A percentile compares a stretch with the other conserved stretches of the same genome.
phyloP scores from a whole-genome alignment of 176 grass and related monocot genomes.

The Oryza punctata region DNA sequence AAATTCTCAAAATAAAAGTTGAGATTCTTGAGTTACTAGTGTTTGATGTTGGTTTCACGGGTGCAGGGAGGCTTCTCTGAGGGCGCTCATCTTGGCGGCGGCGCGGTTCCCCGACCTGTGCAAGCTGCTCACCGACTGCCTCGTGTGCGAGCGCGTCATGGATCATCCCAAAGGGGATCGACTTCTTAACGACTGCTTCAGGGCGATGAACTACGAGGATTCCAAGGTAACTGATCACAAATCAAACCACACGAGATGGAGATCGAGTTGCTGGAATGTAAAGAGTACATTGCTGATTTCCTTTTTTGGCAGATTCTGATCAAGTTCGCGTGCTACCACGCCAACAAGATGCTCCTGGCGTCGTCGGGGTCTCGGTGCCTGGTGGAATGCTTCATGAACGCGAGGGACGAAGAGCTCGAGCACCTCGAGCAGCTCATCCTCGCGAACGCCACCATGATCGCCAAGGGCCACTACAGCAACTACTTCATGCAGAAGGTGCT shows the following conservation, averaged over 20 bases:
- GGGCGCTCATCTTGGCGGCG: background rate
- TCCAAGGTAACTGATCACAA: background rate
- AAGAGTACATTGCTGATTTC: background rate
- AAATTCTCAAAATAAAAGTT: no score
- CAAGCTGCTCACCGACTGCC: background rate
- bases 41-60: background rate
- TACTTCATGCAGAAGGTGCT: conserved; percentile 46
- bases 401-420: background rate
- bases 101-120: background rate
- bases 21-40: background rate
- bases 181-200: conserved; percentile 27
- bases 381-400: background rate
- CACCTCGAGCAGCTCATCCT: background rate
- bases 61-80: background rate
- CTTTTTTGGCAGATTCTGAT: conserved; percentile 15
- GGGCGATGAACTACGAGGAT: background rate
- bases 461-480: conserved; percentile 44
- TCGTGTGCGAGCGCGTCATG: conserved; percentile 13
- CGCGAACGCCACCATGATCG: background rate
- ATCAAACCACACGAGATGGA: background rate
- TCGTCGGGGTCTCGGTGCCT: conserved; percentile 30
- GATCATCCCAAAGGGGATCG: background rate
- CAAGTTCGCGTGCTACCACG: background rate
- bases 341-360: background rate
- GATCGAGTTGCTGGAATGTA: background rate